Evolutionary conservation across 1,284 basidiomycete species (phyloP).

Genomic region (Sporisorium reilianum): DNA sequence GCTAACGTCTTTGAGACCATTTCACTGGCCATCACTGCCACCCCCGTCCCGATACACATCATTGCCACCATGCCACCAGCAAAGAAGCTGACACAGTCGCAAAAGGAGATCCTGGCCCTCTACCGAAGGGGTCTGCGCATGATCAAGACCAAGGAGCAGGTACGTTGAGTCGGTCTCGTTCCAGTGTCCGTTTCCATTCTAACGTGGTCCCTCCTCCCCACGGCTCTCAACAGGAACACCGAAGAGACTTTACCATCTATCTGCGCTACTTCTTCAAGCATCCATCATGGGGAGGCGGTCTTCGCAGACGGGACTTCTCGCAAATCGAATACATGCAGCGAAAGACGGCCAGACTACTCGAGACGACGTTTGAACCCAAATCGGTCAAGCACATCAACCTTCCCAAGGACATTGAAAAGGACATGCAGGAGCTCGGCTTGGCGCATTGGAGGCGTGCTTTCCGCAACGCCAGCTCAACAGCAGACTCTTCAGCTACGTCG

Average conservation of each 20-base stretch:
- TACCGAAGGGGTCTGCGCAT: conserved; percentile 60
- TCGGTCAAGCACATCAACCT: conserved; percentile 61
- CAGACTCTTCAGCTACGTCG: neutral
- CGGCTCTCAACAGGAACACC: conserved; percentile 42
- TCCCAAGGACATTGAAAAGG: conserved; percentile 41
- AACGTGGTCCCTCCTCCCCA: neutral
- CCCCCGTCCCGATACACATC: no score
- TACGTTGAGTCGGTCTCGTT: conserved; percentile 24
- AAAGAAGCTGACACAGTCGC: conserved; percentile 50
- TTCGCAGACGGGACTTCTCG: conserved; percentile 61
- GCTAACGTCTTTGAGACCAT: neutral
- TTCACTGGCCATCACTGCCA: neutral
- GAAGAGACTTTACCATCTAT: conserved; percentile 63
- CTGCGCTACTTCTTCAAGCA: conserved; percentile 67
- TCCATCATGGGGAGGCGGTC: conserved; percentile 62
- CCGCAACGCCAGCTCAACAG: conserved; percentile 16
- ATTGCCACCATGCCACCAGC: conserved; percentile 24
- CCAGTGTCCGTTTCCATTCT: neutral
- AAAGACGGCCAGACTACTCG: conserved; percentile 55
- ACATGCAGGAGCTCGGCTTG: conserved; percentile 42
- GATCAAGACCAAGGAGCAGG: conserved; percentile 62
- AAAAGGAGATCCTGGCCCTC: conserved; percentile 58
- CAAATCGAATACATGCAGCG: conserved; percentile 68
- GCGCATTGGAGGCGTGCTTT: conserved; percentile 43
- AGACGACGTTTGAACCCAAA: conserved; percentile 59